A percentile compares a stretch with the other conserved stretches of the same genome.
phyloP scores from a whole-genome alignment of 805 yeast genomes.

The Kodamaea neixiangensis region DNA sequence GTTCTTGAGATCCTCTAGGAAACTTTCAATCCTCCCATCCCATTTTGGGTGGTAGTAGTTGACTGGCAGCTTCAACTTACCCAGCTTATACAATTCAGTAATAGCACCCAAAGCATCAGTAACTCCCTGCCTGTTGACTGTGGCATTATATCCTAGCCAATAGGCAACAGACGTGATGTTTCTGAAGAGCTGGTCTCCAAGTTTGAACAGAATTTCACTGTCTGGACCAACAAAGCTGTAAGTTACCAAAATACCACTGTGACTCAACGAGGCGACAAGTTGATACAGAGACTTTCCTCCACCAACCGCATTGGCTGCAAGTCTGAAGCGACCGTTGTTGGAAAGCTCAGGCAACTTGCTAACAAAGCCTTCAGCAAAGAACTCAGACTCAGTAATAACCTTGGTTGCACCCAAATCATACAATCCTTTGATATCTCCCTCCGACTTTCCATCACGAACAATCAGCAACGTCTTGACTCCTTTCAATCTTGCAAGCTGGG shows the following conservation, averaged over 20 bases:
- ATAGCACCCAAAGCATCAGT: constrained; percentile 55
- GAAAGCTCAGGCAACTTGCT: constrained; percentile 16
- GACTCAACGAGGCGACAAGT: constrained; percentile 25
- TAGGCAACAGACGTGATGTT: constrained; percentile 31
- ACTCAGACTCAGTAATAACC: constrained; percentile 30
- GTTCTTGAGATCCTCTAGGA: not conserved
- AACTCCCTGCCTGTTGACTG: constrained; percentile 56
- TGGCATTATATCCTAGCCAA: constrained; percentile 33
- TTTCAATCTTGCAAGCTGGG: constrained; percentile 26
- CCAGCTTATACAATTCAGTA: constrained; percentile 49
- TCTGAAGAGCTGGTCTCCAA: constrained; percentile 30
- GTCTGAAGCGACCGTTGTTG: constrained; percentile 21
- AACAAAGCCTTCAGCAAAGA: constrained; percentile 19
- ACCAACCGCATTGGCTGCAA: constrained; percentile 35
- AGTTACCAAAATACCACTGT: constrained; percentile 30
- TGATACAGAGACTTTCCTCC: constrained; percentile 22
- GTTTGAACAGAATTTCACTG: constrained; percentile 21
- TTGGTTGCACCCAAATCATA: constrained; percentile 21
- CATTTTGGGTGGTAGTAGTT: not conserved
- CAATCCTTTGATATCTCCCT: constrained; percentile 23
- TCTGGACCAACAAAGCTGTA: too few species aligned
- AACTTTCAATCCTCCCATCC: not conserved
- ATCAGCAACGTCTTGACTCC: constrained; percentile 29
- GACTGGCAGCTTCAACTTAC: not conserved
- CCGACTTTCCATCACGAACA: constrained; percentile 30